These are phyloP conservation scores for Castanea sativa DNA, from an alignment of 306 rosid genomes.

Conservation along the genomic window DNA sequence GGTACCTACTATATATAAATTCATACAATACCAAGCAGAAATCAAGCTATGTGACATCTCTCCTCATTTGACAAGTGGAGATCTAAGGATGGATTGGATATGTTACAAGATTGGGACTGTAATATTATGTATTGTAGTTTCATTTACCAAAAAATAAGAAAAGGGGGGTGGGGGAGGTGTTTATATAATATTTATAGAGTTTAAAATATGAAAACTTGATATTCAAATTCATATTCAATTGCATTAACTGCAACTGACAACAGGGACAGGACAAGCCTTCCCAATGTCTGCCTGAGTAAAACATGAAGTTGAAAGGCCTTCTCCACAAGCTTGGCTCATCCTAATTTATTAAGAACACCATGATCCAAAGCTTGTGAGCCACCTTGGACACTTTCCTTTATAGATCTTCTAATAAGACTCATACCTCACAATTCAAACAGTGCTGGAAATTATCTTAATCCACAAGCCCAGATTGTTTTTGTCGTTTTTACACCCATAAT, in stretches of 20 bases:
- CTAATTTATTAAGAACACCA: neutral
- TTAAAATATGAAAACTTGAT: too few species aligned
- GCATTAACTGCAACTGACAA: neutral
- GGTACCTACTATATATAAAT: constrained; percentile 13
- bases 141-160: neutral
- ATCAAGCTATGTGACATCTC: neutral
- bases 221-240: neutral
- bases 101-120: neutral
- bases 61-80: neutral
- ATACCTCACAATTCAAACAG: neutral
- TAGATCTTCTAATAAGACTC: neutral
- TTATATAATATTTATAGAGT: neutral
- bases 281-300: neutral
- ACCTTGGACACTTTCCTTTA: neutral
- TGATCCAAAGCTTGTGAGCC: neutral
- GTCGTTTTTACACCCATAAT: neutral
- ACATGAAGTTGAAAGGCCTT: neutral
- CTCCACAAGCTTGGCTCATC: neutral
- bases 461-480: neutral
- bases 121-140: neutral
- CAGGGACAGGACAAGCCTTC: neutral
- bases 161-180: too few species aligned
- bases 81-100: neutral
- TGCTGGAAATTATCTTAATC: neutral
- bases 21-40: constrained; percentile 6